Evolutionary conservation across 306 rosid genomes (phyloP), one percentile per base, ranked within the genome.

Genomic region (Purshia tridentata): DNA sequence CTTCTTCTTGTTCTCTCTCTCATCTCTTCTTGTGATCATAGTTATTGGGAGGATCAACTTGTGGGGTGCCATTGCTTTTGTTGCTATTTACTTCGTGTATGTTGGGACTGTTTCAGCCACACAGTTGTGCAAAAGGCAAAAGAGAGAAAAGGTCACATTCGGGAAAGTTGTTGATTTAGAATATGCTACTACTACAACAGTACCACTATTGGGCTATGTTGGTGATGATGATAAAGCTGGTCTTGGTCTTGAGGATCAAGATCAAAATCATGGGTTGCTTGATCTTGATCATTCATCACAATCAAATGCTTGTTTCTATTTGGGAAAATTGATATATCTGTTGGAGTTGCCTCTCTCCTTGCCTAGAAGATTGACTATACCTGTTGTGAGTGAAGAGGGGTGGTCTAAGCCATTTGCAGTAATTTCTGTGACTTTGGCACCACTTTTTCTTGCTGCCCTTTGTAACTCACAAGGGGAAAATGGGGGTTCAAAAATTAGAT

Each of bases 341-440:
- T 61, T 92, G 8, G 96, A 85, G 49, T 55, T 92, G 13, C 98
- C 96, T n/a, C 92, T 92, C 61, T 40, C 49, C 72, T 76, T 92
- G 78, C 98, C 96, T 35, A 89, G 98, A 74, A 88, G 87, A 77
- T 57, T 90, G 22, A 92, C 98, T 0, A 92, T 92, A 66, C 98
- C 98, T 0, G 75, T 80, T 18, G 90, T 89, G 54, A 79, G 77
- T 49, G 91, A 92, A 44, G 98, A 92, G 4, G 77, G 72, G 9
- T 92, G 98, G 98, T 88, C 91, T 6, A 88, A 87, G 65, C 87
- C 90, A 18, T 90, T 35, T 78, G 96, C 92, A 5, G 92, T 89
- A 1, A 55, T 84, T 16, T 89, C 98, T 4, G 94, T 85, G 16
- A 80, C 87, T 51, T 39, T 92, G 22, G 94, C 98, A 14, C 98